phyloP scores from a whole-genome alignment of 164 flowering plant species.

The Stephania yunnanensis region DNA sequence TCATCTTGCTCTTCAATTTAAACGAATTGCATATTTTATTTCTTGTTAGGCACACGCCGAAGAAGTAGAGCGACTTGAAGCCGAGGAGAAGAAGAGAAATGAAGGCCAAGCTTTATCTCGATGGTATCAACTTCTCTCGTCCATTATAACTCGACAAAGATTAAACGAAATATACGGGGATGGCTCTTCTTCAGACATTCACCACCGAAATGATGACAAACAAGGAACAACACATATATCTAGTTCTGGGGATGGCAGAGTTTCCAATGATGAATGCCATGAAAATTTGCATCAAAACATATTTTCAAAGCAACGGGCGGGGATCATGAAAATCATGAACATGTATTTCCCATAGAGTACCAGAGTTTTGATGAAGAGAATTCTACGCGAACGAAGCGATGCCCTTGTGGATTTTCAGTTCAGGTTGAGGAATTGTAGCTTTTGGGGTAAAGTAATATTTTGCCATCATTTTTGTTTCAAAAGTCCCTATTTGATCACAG shows the following conservation, averaged over 20 bases:
- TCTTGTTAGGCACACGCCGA: constrained; percentile 74
- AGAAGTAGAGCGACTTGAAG: constrained; percentile 66
- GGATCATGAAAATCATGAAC: constrained; percentile 83
- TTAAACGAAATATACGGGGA: constrained; percentile 49
- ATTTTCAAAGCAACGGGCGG: constrained; percentile 10
- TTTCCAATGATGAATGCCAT: constrained; percentile 8
- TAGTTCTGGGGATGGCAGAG: constrained; percentile 12
- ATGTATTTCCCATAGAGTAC: constrained; percentile 55
- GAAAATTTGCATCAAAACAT: constrained; percentile 7
- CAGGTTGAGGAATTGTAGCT: constrained; percentile 75
- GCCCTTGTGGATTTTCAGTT: constrained; percentile 79
- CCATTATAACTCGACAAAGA: constrained; percentile 77
- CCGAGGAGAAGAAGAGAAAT: constrained; percentile 63
- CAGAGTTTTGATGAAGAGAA: constrained; percentile 49
- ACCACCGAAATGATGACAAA: constrained; percentile 8
- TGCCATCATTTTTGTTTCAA: not conserved
- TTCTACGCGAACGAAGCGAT: constrained; percentile 51
- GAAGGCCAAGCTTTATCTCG: constrained; percentile 63
- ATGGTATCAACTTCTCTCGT: constrained; percentile 95
- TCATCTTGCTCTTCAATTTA: not conserved
- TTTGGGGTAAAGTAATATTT: not conserved
- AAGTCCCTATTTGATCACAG: not conserved
- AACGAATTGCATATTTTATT: not conserved
- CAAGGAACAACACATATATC: not conserved
- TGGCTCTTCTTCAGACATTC: constrained; percentile 19